Evolutionary conservation across 2,329 filamentous ascomycete species (phyloP).

Genomic region (Teratosphaeriaceae sp.): DNA sequence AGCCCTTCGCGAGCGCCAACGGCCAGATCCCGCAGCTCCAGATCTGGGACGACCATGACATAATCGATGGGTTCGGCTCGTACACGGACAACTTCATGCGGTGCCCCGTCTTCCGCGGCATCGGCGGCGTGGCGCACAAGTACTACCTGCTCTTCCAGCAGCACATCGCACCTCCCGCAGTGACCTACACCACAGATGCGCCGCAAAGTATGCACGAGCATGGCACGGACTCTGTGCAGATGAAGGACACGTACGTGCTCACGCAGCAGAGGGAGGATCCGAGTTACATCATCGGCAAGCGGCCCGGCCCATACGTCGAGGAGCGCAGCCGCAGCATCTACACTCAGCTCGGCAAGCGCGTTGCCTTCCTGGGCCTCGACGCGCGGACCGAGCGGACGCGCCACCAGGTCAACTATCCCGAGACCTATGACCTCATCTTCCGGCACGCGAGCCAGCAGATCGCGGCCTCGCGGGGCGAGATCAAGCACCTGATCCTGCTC

Average conservation of each 20-base stretch:
- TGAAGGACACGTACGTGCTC: conserved; percentile 67
- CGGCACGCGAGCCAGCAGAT: conserved; percentile 48
- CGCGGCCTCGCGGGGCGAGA: conserved; percentile 42
- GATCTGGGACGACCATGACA: conserved; percentile 61
- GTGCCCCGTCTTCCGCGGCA: conserved; percentile 58
- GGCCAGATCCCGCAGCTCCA: conserved; percentile 58
- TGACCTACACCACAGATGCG: conserved; percentile 76
- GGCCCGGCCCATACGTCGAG: conserved; percentile 60
- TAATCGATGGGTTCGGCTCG: conserved; percentile 59
- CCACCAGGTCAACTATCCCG: conserved; percentile 81
- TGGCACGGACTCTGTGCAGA: conserved; percentile 61
- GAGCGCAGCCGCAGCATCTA: conserved; percentile 56
- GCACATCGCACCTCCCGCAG: conserved; percentile 75
- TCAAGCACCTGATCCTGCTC: conserved; percentile 57
- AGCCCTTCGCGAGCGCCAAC: conserved; percentile 54
- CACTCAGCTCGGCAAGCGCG: conserved; percentile 58
- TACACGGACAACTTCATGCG: conserved; percentile 63
- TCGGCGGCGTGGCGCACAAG: conserved; percentile 51
- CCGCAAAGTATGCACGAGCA: conserved; percentile 45
- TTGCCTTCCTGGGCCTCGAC: conserved; percentile 56
- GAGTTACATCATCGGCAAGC: conserved; percentile 71
- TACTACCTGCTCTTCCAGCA: conserved; percentile 63
- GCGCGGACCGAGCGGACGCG: conserved; percentile 70
- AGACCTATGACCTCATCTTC: conserved; percentile 58
- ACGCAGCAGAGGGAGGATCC: conserved; percentile 52